Evolutionary conservation across 2,329 filamentous ascomycete genomes (phyloP).

Genomic region (Magnaporthiopsis rhizophila): DNA sequence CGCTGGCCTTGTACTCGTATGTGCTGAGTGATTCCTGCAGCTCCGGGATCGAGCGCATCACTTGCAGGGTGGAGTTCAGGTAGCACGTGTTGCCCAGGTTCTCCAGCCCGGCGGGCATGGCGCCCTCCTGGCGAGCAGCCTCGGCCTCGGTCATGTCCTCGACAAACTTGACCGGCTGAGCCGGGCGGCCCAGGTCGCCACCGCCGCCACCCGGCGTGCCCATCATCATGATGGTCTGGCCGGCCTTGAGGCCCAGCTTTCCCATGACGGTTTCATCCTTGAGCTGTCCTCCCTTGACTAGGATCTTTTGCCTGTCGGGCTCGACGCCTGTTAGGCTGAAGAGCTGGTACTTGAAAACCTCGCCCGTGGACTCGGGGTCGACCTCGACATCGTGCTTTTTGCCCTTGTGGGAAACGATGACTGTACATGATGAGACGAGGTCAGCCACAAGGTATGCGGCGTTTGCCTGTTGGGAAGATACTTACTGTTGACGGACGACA

Average conservation of each 20-base stretch:
- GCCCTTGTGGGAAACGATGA: slow-evolving; percentile 89
- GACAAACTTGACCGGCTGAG: slow-evolving; percentile 76
- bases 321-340: slow-evolving; percentile 95
- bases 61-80: slow-evolving; percentile 94
- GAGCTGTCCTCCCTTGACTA: slow-evolving; percentile 88
- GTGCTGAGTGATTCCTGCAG: slow-evolving; percentile 69
- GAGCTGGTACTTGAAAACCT: slow-evolving; percentile 91
- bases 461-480: neutral
- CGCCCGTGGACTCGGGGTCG: slow-evolving; percentile 74
- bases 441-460: neutral
- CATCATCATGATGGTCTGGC: slow-evolving; percentile 92
- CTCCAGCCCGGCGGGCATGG: slow-evolving; percentile 77
- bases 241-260: slow-evolving; percentile 75
- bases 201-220: slow-evolving; percentile 70
- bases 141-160: slow-evolving; percentile 98
- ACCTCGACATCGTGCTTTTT: slow-evolving; percentile 94
- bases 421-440: slow-evolving; percentile 33
- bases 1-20: slow-evolving; percentile 44
- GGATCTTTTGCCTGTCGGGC: slow-evolving; percentile 89
- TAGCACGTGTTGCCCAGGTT: slow-evolving; percentile 99
- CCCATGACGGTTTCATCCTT: slow-evolving; percentile 90
- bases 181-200: slow-evolving; percentile 59
- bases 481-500: neutral
- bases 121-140: slow-evolving; percentile 71
- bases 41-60: slow-evolving; percentile 81